A percentile compares a stretch with the other conserved stretches of the same genome.
These are phyloP conservation scores for Umbilicus rupestris DNA, from an alignment of 164 flowering plant species.

Conservation along the genomic window DNA sequence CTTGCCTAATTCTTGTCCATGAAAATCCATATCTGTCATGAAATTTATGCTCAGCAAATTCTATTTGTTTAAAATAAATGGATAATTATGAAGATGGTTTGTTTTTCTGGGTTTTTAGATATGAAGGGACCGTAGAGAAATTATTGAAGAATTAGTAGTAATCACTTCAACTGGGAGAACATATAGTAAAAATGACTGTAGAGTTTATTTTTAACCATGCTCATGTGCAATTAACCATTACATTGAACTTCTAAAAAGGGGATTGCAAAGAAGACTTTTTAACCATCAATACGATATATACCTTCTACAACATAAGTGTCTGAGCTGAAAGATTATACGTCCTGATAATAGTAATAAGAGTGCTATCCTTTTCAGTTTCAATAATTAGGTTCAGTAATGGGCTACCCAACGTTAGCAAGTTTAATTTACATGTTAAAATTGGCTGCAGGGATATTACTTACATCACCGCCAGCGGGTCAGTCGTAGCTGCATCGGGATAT, in stretches of 20 bases:
- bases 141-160: neutral
- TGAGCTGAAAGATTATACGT: neutral
- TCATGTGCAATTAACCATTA: neutral
- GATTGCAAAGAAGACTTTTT: neutral
- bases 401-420: neutral
- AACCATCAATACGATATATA: neutral
- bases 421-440: conserved; percentile 1
- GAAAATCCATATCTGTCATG: neutral
- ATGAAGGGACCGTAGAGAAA: neutral
- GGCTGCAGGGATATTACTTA: conserved; percentile 74
- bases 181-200: neutral
- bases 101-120: neutral
- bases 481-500: conserved; percentile 82
- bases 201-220: neutral
- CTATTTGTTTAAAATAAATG: neutral
- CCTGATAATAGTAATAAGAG: neutral
- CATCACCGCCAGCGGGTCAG: conserved; percentile 81
- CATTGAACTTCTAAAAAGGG: neutral
- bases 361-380: neutral
- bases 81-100: neutral
- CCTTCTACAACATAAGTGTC: neutral
- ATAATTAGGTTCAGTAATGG: neutral
- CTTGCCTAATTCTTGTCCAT: conserved; percentile 6
- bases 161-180: neutral
- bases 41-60: neutral